Percentiles rank a stretch among this genome's conserved stretches.
Conservation (phyloP, 495 filamentous ascomycete species). For the Penicillium dipodomyicola region DNA sequence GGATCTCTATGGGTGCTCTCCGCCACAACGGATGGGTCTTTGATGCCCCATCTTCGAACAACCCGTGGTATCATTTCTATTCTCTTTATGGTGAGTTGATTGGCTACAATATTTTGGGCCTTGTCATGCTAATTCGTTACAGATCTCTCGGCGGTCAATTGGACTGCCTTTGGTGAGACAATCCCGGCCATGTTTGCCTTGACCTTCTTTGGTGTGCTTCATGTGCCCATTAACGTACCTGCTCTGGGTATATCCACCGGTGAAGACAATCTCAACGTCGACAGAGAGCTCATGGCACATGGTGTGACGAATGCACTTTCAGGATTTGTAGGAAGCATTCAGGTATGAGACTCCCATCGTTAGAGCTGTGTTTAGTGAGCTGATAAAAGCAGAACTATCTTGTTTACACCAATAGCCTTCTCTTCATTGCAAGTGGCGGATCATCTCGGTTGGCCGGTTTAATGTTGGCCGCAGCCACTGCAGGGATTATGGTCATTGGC, state of each 20-base stretch:
- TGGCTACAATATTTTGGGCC: background rate
- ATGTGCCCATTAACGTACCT: constrained; percentile 97
- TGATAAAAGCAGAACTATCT: constrained; percentile 69
- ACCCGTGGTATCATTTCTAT: constrained; percentile 97
- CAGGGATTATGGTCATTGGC: constrained; percentile 76
- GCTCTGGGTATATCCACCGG: constrained; percentile 83
- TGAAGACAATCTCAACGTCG: constrained; percentile 86
- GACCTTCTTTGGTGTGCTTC: constrained; percentile 94
- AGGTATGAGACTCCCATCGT: constrained; percentile 45
- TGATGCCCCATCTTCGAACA: constrained; percentile 72
- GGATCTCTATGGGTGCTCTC: constrained; percentile 59
- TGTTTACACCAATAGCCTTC: constrained; percentile 92
- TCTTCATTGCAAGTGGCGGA: constrained; percentile 90
- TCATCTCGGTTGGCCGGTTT: constrained; percentile 81
- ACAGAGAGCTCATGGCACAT: constrained; percentile 89
- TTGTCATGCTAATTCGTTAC: constrained; percentile 13
- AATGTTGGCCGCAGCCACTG: constrained; percentile 78
- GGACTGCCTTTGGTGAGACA: constrained; percentile 73
- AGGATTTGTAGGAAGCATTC: constrained; percentile 81
- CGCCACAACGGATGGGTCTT: constrained; percentile 85
- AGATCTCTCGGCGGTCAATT: constrained; percentile 75
- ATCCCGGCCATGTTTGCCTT: constrained; percentile 95
- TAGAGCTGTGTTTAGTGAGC: background rate
- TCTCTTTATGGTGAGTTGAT: constrained; percentile 74
- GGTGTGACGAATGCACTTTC: constrained; percentile 91